Evolutionary conservation across 257 asterid genomes (phyloP).

Genomic region (Linderniella brevidens): DNA sequence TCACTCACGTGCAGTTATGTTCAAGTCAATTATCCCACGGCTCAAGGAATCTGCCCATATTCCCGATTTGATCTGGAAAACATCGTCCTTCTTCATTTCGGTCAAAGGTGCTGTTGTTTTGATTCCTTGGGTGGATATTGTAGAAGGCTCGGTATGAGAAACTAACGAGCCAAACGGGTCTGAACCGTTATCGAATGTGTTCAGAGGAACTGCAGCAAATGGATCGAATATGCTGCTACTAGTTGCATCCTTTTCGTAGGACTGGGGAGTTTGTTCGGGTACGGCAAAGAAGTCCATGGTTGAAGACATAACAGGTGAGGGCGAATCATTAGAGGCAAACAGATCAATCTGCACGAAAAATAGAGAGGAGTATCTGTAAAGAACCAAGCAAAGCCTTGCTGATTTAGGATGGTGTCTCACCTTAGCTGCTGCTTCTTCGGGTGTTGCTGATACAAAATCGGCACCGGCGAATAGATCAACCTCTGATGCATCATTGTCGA

Average conservation of each 20-base stretch:
- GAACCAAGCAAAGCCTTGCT: slow-evolving; percentile 3
- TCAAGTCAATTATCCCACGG: slow-evolving; percentile 91
- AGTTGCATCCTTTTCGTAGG: slow-evolving; percentile 21
- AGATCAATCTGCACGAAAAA: slow-evolving; percentile 48
- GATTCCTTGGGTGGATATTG: slow-evolving; percentile 17
- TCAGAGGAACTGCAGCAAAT: slow-evolving; percentile 63
- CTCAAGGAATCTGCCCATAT: slow-evolving; percentile 95
- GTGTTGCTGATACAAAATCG: slow-evolving; percentile 53
- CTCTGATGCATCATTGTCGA: slow-evolving; percentile 30
- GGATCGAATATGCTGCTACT: slow-evolving; percentile 41
- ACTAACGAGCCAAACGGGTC: slow-evolving; percentile 39
- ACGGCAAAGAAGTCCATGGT: slow-evolving; percentile 48
- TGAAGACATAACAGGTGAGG: slow-evolving; percentile 38
- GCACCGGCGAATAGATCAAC: slow-evolving; percentile 91
- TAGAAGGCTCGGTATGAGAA: slow-evolving; percentile 23
- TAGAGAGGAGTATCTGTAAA: neutral
- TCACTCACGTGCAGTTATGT: slow-evolving; percentile 84
- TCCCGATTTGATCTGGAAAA: slow-evolving; percentile 89
- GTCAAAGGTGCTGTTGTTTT: slow-evolving; percentile 17
- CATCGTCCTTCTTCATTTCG: slow-evolving; percentile 27
- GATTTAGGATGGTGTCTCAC: slow-evolving; percentile 15
- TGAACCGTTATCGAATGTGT: slow-evolving; percentile 34
- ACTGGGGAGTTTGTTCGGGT: slow-evolving; percentile 35
- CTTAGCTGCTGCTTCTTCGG: slow-evolving; percentile 28
- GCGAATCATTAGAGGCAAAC: slow-evolving; percentile 40